Percentiles rank a stretch among this genome's conserved stretches.
Evolutionary conservation across 352 stramenopile species (phyloP).

Genomic region (Discostella stelligera): DNA sequence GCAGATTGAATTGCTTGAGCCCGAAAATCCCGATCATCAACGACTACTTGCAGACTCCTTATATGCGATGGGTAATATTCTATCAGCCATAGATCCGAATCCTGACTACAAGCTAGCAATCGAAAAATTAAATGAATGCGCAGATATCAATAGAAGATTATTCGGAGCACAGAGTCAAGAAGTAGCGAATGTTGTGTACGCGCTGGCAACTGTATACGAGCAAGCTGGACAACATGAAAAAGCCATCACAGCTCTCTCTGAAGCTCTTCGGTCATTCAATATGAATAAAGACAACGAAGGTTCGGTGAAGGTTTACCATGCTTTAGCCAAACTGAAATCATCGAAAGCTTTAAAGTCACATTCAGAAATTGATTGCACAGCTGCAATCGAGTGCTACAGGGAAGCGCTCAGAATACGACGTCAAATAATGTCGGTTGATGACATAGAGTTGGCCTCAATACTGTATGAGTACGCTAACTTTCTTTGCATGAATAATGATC

Average conservation of each 20-base stretch:
- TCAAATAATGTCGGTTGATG: conserved; percentile 51
- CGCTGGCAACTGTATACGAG: conserved; percentile 47
- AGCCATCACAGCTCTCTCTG: conserved; percentile 28
- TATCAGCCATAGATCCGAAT: conserved; percentile 24
- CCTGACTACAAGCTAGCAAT: conserved; percentile 50
- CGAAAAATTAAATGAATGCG: conserved; percentile 50
- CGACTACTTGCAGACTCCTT: conserved; percentile 49
- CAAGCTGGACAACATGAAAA: conserved; percentile 39
- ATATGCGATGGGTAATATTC: conserved; percentile 50
- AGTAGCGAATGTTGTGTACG: conserved; percentile 47
- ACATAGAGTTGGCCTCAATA: conserved; percentile 50
- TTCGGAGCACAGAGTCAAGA: conserved; percentile 43
- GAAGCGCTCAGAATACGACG: conserved; percentile 46
- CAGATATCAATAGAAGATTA: conserved; percentile 48
- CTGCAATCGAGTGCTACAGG: conserved; percentile 56
- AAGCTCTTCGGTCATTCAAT: conserved; percentile 55
- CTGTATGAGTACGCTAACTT: conserved; percentile 51
- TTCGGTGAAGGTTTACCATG: conserved; percentile 37
- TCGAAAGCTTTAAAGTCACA: conserved; percentile 31
- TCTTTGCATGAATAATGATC: conserved; percentile 39
- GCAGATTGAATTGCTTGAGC: conserved; percentile 47
- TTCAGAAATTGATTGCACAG: conserved; percentile 29
- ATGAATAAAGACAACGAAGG: conserved; percentile 50
- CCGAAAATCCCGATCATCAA: conserved; percentile 26
- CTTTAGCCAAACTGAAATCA: conserved; percentile 44